Percentiles rank a stretch among this genome's conserved stretches.
Evolutionary conservation across 306 rosid genomes (phyloP).

Genomic region (Calophaca sinica): DNA sequence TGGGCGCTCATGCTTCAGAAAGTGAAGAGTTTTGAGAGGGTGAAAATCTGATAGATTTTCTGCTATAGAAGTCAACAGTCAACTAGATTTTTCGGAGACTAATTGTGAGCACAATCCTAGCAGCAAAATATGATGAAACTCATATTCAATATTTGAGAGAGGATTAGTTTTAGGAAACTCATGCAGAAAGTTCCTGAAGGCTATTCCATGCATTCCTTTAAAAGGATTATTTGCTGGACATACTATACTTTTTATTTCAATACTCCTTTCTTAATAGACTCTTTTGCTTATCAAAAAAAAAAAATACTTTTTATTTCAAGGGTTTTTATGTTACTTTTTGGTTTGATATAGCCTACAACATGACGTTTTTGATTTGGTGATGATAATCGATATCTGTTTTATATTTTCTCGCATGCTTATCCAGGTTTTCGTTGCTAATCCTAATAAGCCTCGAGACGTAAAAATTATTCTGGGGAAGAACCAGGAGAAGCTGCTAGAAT

Average conservation of each 20-base stretch:
- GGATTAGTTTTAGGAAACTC: neutral
- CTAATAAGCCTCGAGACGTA: slow-evolving; percentile 82
- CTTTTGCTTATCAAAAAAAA: too few species aligned
- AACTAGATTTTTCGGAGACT: too few species aligned
- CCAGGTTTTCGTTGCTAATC: slow-evolving; percentile 96
- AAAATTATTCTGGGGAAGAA: slow-evolving; percentile 80
- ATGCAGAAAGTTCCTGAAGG: slow-evolving; percentile 9
- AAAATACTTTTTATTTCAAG: neutral
- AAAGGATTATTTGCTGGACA: neutral
- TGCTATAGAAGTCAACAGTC: too few species aligned
- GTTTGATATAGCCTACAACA: neutral
- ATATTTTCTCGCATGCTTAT: slow-evolving; percentile 28
- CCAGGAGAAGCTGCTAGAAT: slow-evolving; percentile 75
- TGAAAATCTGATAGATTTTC: too few species aligned
- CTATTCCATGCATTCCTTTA: too few species aligned
- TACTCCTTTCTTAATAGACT: too few species aligned
- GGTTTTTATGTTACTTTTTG: neutral
- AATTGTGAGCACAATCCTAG: too few species aligned
- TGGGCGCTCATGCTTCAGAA: too few species aligned
- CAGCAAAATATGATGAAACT: neutral
- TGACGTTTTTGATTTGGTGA: slow-evolving; percentile 10
- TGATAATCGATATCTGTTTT: slow-evolving; percentile 11
- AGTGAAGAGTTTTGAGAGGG: too few species aligned
- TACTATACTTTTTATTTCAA: neutral
- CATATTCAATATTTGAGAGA: neutral